Conservation (phyloP, 2,329 filamentous ascomycete genomes). For the Neonectria hederae region DNA sequence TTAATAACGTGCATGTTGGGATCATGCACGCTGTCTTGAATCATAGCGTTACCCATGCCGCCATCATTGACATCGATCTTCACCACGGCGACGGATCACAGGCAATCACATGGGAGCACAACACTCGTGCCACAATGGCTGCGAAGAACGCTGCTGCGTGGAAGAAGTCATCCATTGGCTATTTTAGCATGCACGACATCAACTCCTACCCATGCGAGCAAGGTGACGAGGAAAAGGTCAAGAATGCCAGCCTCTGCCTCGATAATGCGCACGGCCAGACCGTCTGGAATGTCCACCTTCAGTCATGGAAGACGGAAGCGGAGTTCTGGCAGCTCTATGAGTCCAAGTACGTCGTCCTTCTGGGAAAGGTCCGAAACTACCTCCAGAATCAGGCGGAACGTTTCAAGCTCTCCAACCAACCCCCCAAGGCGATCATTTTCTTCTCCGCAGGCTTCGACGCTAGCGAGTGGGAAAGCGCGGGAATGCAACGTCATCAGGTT, state of each 20-base stretch:
- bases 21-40: constrained; percentile 88
- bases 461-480: constrained; percentile 89
- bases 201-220: constrained; percentile 97
- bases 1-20: constrained; percentile 97
- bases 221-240: constrained; percentile 93
- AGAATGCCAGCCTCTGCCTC: constrained; percentile 92
- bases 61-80: constrained; percentile 91
- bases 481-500: constrained; percentile 95
- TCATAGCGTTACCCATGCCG: constrained; percentile 91
- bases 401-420: constrained; percentile 65
- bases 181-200: constrained; percentile 97
- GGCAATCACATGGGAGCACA: constrained; percentile 90
- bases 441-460: constrained; percentile 97
- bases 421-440: constrained; percentile 88
- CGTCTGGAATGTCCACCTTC: constrained; percentile 95
- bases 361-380: constrained; percentile 84
- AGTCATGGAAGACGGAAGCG: constrained; percentile 81
- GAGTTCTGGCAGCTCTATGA: constrained; percentile 95
- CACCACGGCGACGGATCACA: constrained; percentile 98
- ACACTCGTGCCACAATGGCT: constrained; percentile 70
- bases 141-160: constrained; percentile 76
- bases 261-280: constrained; percentile 94
- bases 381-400: constrained; percentile 77
- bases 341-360: constrained; percentile 75
- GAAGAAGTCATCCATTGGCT: constrained; percentile 90